Evolutionary conservation across 768 basidiomycete genomes (phyloP).

Genomic region (Rubroboletus satanas): DNA sequence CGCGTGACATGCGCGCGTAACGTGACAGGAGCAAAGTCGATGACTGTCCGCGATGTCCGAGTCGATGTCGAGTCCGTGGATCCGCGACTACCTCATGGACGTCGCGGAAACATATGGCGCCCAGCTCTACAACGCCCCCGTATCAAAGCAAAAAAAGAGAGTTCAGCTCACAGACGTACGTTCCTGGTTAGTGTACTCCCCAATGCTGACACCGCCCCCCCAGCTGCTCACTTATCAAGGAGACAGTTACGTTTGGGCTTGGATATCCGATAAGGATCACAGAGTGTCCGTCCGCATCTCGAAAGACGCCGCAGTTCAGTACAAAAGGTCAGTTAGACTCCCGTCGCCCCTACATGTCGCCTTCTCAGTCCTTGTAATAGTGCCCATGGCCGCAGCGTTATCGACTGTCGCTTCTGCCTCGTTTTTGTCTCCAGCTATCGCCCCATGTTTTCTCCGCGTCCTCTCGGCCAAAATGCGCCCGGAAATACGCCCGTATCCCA

Average conservation of each 20-base stretch:
- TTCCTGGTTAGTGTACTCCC: not conserved
- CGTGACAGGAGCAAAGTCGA: slow-evolving; percentile 5
- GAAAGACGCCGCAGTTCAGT: slow-evolving; percentile 45
- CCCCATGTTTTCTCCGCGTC: slow-evolving; percentile 51
- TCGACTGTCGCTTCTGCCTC: slow-evolving; percentile 44
- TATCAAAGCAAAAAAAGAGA: slow-evolving; percentile 40
- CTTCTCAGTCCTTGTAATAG: slow-evolving; percentile 17
- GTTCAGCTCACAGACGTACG: slow-evolving; percentile 59
- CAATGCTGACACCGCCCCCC: not conserved
- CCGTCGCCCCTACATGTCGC: not conserved
- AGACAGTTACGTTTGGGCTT: slow-evolving; percentile 56
- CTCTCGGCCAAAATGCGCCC: slow-evolving; percentile 32
- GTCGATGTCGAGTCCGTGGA: slow-evolving; percentile 48
- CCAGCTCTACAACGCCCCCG: slow-evolving; percentile 28
- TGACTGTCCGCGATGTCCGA: slow-evolving; percentile 33
- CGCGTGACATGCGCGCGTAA: slow-evolving; percentile 20
- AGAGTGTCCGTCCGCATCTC: slow-evolving; percentile 53
- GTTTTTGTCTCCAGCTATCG: slow-evolving; percentile 48
- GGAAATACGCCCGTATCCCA: slow-evolving; percentile 40
- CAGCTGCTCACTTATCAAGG: slow-evolving; percentile 56
- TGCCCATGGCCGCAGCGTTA: slow-evolving; percentile 34
- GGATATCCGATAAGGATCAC: slow-evolving; percentile 54
- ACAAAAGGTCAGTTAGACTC: slow-evolving; percentile 34
- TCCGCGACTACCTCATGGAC: slow-evolving; percentile 47
- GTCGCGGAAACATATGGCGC: slow-evolving; percentile 52